Base-by-base conservation (phyloP, 345 rosid species). In the Eucalyptus erythrocorys region DNA sequence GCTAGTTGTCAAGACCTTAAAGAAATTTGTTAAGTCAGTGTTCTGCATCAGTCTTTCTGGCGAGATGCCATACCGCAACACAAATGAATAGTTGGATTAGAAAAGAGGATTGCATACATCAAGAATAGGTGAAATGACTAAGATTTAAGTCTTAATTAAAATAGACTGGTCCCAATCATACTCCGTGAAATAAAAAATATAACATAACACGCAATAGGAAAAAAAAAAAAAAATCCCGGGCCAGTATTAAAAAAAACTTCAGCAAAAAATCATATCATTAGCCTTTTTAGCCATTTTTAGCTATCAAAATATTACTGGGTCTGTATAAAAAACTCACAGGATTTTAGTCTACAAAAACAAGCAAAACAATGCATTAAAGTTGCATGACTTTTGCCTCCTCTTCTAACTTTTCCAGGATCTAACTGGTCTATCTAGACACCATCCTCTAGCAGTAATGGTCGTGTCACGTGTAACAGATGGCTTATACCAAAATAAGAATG, bases 61-160 rank as follows among this genome's bases (percentile, higher is more conserved):
- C 51, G 98, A 96, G 91, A 97, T 94, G 85, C 98, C 99, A 90
- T 88, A 96, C 98, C 96, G 95, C 90, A n/a, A n/a, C n/a, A 90
- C 51, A 16, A 55, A 24, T 47, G 87, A 17, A 13, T 30, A 24
- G 24, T 40, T 51, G 53, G 81, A 32, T 66, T 32, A 66, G 42
- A 64, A 59, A 57, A 45, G 26, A 85, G 53, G 48, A 26, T 80
- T 48, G 27, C 34, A 64, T 32, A 13, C 45, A 14, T 27, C n/a
- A 24, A 43, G 34, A 30, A 85, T 34, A 47, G 34, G 34, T 32
- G 3, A 66, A 42, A 16, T 8, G 1, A 34, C 24, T 16, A 2
- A 66, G 79, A 66, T 32, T 32, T 32, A 66, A 66, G 42, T 15
- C 42, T 15, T 32, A 8, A 32, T 32, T 15, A 8, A 66, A 66